Percentiles rank a stretch among this genome's conserved stretches.
These are phyloP conservation scores for Purshia tridentata DNA, from an alignment of 306 rosid genomes.

Conservation along the genomic window DNA sequence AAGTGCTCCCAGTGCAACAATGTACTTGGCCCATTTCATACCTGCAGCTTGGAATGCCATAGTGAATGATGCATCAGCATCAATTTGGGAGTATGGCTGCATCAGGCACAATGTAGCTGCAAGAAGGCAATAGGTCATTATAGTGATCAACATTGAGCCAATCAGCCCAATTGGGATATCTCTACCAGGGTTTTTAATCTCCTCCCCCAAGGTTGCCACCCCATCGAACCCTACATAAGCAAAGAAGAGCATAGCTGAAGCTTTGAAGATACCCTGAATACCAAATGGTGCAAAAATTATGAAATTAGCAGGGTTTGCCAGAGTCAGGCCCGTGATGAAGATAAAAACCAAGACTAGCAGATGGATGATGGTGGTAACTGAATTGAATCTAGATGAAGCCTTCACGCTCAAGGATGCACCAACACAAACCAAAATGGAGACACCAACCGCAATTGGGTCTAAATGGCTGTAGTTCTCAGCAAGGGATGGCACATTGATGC, in stretches of 20 bases:
- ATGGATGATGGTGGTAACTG: constrained; percentile 22
- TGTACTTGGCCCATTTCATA: constrained; percentile 37
- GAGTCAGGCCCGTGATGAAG: constrained; percentile 12
- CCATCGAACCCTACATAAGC: constrained; percentile 30
- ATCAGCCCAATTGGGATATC: constrained; percentile 30
- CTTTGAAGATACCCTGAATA: constrained; percentile 19
- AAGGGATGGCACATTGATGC: constrained; percentile 16
- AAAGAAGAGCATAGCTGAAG: constrained; percentile 30
- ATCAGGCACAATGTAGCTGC: constrained; percentile 23
- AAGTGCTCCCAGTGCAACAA: constrained; percentile 34
- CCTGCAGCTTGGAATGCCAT: constrained; percentile 21
- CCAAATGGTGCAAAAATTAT: constrained; percentile 18
- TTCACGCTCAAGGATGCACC: constrained; percentile 29
- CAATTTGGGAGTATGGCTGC: constrained; percentile 29
- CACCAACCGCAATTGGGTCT: constrained; percentile 27
- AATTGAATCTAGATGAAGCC: constrained; percentile 27
- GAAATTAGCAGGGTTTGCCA: constrained; percentile 19
- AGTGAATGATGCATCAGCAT: constrained; percentile 25
- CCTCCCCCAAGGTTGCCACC: constrained; percentile 28
- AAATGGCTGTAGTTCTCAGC: constrained; percentile 24
- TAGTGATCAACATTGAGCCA: constrained; percentile 25
- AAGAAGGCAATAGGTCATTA: constrained; percentile 15
- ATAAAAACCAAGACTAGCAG: constrained; percentile 27
- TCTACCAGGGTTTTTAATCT: constrained; percentile 25
- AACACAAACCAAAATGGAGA: constrained; percentile 19